These are phyloP conservation scores for Mortierella hygrophila DNA, from an alignment of 192 early-diverging fungal species.

Conservation along the genomic window DNA sequence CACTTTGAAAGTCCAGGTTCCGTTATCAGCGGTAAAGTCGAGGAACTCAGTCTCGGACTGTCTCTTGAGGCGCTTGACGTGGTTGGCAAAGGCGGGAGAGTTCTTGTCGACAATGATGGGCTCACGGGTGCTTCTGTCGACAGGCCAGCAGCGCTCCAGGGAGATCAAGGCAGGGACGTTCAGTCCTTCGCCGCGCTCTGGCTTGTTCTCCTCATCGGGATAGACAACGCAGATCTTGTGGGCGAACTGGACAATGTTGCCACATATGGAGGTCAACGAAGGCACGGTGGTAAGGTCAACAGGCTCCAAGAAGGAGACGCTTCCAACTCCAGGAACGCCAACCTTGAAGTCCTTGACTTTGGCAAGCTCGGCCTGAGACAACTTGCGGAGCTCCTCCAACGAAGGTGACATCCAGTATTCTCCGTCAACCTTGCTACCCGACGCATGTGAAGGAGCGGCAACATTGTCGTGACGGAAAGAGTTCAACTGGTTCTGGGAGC, in stretches of 20 bases:
- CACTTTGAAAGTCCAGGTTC: conserved; percentile 94
- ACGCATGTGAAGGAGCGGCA: not conserved
- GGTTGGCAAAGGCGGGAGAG: conserved; percentile 77
- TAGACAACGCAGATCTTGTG: conserved; percentile 83
- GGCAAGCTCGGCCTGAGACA: conserved; percentile 78
- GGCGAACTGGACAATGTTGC: conserved; percentile 81
- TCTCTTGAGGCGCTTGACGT: conserved; percentile 75
- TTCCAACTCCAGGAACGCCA: conserved; percentile 75
- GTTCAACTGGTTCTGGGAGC: not conserved
- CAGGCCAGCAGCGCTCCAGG: conserved; percentile 85
- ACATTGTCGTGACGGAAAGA: conserved; percentile 7
- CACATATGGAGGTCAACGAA: conserved; percentile 75
- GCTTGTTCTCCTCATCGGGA: conserved; percentile 83
- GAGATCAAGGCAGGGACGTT: conserved; percentile 89
- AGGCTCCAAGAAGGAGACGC: conserved; percentile 80
- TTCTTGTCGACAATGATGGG: conserved; percentile 71
- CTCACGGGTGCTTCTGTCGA: conserved; percentile 81
- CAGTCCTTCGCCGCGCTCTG: conserved; percentile 85
- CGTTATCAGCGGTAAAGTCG: conserved; percentile 76
- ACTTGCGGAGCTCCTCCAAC: conserved; percentile 74
- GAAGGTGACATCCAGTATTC: conserved; percentile 86
- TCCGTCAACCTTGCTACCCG: conserved; percentile 42
- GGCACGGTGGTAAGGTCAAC: conserved; percentile 84
- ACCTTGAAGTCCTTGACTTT: conserved; percentile 83
- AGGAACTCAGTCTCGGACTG: conserved; percentile 87